Evolutionary conservation across 2,329 filamentous ascomycete species (phyloP).

Genomic region (Penicillium paneum): DNA sequence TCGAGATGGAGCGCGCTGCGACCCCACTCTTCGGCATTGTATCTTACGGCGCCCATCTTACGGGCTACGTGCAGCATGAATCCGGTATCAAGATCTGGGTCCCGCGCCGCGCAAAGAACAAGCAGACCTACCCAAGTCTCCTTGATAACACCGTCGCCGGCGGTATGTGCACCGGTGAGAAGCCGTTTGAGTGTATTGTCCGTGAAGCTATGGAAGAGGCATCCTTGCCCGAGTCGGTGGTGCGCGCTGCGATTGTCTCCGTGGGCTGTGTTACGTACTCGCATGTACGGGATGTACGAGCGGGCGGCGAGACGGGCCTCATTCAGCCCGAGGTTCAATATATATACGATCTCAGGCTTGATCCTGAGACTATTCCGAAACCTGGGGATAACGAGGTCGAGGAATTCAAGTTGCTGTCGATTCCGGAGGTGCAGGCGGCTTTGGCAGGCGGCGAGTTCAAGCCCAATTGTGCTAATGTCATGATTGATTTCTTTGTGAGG

Average conservation of each 20-base stretch:
- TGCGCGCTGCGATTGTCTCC: constrained; percentile 58
- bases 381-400: constrained; percentile 89
- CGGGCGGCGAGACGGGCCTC: constrained; percentile 76
- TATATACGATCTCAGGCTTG: constrained; percentile 82
- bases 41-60: constrained; percentile 79
- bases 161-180: constrained; percentile 76
- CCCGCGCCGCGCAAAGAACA: constrained; percentile 68
- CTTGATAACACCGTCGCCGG: constrained; percentile 93
- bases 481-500: constrained; percentile 86
- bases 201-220: constrained; percentile 90
- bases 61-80: constrained; percentile 60
- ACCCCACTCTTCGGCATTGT: constrained; percentile 71
- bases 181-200: constrained; percentile 75
- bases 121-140: constrained; percentile 87
- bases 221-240: constrained; percentile 66
- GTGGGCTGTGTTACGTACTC: constrained; percentile 79
- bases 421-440: constrained; percentile 71
- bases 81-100: constrained; percentile 76
- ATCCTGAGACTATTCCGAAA: constrained; percentile 62
- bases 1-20: constrained; percentile 74
- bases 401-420: constrained; percentile 71
- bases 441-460: constrained; percentile 78
- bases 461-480: constrained; percentile 80
- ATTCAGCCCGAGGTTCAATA: constrained; percentile 91
- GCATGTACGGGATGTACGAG: constrained; percentile 69